Base-by-base conservation (phyloP, 2,329 filamentous ascomycete species). In the Emmonsia crescens region DNA sequence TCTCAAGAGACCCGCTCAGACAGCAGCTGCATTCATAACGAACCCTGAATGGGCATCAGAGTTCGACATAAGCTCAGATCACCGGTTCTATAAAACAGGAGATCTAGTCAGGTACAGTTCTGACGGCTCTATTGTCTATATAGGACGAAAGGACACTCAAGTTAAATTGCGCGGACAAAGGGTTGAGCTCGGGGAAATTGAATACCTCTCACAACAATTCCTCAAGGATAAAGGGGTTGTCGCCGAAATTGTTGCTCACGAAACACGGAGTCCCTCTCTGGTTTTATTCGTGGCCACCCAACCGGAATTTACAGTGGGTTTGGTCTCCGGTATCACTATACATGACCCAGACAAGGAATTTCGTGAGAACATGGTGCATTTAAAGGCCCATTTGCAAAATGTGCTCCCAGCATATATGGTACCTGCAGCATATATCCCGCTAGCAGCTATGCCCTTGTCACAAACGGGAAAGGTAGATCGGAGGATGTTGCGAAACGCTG, bases 101-200 rank as follows among this genome's bases (percentile, higher is more conserved):
- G 69, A 71, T 61, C 61, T 71, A 6, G 64, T 68, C 24, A 40
- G 64, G 29, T 69, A 68, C 36, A 65, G 68, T 46, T 52, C 63
- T 4, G 62, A 68, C 59, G 67, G 67, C 5, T 62, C 63, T 4
- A 63, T 65, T 40, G 60, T 60, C 19, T 69, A 64, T 58, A 63
- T 70, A 5, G 68, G 68, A 3, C 63, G 71, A 27, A 71, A 69
- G 52, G 71, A 73, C 54, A 64, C 62, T 3, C 92, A 96, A 72
- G 86, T 95, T 64, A 96, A 96, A 72, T 68, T 48, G 55, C 61
- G 64, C 21, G 71, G 71, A 5, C 69, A 72, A 57, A 69, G 71
- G 10, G 64, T 73, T n/a, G 71, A 73, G 56, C 65, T 70, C 8
- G 69, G 67, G 6, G 71, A 72, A 60, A 66, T 73, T 46, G 70